These are phyloP conservation scores for Tricholoma matsutake DNA, from an alignment of 768 basidiomycete genomes.

Conservation along the genomic window DNA sequence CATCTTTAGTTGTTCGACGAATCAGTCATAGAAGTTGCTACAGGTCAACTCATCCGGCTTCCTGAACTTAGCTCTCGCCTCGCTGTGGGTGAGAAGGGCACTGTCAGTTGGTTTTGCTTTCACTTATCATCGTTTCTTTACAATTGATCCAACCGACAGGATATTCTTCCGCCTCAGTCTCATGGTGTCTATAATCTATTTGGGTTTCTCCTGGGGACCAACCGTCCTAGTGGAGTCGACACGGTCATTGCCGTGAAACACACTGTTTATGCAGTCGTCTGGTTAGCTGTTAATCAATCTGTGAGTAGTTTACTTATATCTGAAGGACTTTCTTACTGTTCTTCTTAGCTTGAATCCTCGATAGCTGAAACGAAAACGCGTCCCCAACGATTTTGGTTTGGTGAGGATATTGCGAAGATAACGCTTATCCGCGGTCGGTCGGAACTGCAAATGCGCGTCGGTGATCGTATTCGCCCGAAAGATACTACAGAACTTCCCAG, in stretches of 20 bases:
- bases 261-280: conserved; percentile 75
- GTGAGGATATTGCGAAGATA: conserved; percentile 58
- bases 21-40: conserved; percentile 66
- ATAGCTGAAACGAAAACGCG: conserved; percentile 56
- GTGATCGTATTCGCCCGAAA: conserved; percentile 67
- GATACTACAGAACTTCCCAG: conserved; percentile 43
- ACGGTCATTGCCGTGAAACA: conserved; percentile 73
- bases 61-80: conserved; percentile 78
- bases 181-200: conserved; percentile 44
- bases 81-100: conserved; percentile 70
- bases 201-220: conserved; percentile 42
- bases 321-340: conserved; percentile 1
- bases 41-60: conserved; percentile 61
- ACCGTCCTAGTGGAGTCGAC: conserved; percentile 44
- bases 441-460: conserved; percentile 66
- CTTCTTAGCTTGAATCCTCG: conserved; percentile 53
- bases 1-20: conserved; percentile 74
- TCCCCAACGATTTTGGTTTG: conserved; percentile 76
- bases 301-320: conserved; percentile 38
- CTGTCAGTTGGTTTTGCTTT: conserved; percentile 39
- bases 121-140: not conserved
- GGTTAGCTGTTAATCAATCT: conserved; percentile 86
- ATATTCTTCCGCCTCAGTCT: conserved; percentile 59
- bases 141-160: conserved; percentile 36
- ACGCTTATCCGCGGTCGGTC: conserved; percentile 58